Evolutionary conservation across 75 land plant species (phyloP).

Genomic region (Picea sitchensis): DNA sequence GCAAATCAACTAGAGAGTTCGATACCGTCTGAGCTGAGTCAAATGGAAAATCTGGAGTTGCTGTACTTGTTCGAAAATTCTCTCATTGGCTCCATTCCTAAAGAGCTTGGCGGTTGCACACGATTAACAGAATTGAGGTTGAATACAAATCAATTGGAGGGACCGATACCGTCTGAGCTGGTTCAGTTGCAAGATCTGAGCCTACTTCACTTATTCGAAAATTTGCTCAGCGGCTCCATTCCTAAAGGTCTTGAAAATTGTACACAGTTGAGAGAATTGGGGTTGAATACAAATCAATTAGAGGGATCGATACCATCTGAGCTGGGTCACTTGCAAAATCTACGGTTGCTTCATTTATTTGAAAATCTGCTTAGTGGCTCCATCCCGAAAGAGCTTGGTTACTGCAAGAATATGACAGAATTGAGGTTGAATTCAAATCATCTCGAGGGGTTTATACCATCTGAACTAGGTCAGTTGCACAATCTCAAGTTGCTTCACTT

Average conservation of each 20-base stretch:
- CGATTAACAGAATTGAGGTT: conserved; percentile 26
- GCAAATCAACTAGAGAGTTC: conserved; percentile 23
- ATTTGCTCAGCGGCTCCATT: conserved; percentile 52
- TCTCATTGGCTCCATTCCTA: conserved; percentile 51
- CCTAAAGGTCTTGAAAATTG: conserved; percentile 41
- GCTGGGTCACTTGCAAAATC: conserved; percentile 33
- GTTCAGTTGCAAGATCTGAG: conserved; percentile 41
- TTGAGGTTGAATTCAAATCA: conserved; percentile 45
- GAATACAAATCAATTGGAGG: conserved; percentile 52
- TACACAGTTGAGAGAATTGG: conserved; percentile 16
- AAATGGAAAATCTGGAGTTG: conserved; percentile 16
- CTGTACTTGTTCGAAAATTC: conserved; percentile 40
- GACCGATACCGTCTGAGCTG: conserved; percentile 48
- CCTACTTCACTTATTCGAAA: conserved; percentile 42
- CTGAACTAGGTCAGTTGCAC: conserved; percentile 29
- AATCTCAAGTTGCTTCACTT: conserved; percentile 39
- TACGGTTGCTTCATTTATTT: conserved; percentile 50
- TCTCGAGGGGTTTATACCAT: conserved; percentile 56
- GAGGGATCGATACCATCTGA: conserved; percentile 48
- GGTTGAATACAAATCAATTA: conserved; percentile 34
- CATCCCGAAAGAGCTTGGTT: conserved; percentile 44
- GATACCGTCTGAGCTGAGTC: conserved; percentile 24
- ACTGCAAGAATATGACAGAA: conserved; percentile 19
- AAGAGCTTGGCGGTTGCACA: conserved; percentile 28
- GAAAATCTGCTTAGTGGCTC: conserved; percentile 45